Base-by-base conservation (phyloP, 176 grass and related monocot genomes). In the Aegilops longissima region DNA sequence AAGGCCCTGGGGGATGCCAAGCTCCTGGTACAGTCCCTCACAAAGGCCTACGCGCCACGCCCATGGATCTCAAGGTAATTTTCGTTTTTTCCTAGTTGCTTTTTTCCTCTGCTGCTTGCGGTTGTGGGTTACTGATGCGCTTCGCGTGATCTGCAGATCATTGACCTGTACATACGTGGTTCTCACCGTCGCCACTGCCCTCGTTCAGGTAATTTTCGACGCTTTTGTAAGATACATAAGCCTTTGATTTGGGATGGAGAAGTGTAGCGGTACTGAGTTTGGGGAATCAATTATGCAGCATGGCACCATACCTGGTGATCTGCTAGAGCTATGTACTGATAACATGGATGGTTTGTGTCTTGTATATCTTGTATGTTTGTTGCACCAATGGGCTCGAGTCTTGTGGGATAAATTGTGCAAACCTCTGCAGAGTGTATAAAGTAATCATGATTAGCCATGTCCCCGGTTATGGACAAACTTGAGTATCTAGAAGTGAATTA, bases 91-190 rank as follows among this genome's bases (percentile, higher is more conserved):
- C 52, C 16, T 9, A 17, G 33, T 1, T 14, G 5, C 5, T 51
- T 52, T 5, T 17, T 52, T 52, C 14, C 49, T 52, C 49, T 17
- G 29, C 56, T 17, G 8, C 71, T 9, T 5, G 1, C 5, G 9
- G 13, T 40, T 16, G 71, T 39, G 36, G 9, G 74, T 66, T 6
- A 29, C 16, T 89, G 16, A 69, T 25, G 17, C 0, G 29, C 18
- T 39, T 61, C 6, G 52, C 12, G 61, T 65, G 23, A 31, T 12
- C 63, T 77, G 85, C 82, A 99, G 97, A 96, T 96, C 17, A 90
- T 99, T 44, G 97, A 96, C 86, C 66, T 99, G 23, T n/a, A n/a
- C n/a, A n/a, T 99, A 96, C 13, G 92, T 96, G 80, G 78, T 94
- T 80, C 96, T 90, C 10, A 87, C 92, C 0, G 80, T 99, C 14